A percentile compares a stretch with the other conserved stretches of the same genome.
Conservation (phyloP, 2,329 filamentous ascomycete genomes). For the Colletotrichum gloeosporioides region DNA sequence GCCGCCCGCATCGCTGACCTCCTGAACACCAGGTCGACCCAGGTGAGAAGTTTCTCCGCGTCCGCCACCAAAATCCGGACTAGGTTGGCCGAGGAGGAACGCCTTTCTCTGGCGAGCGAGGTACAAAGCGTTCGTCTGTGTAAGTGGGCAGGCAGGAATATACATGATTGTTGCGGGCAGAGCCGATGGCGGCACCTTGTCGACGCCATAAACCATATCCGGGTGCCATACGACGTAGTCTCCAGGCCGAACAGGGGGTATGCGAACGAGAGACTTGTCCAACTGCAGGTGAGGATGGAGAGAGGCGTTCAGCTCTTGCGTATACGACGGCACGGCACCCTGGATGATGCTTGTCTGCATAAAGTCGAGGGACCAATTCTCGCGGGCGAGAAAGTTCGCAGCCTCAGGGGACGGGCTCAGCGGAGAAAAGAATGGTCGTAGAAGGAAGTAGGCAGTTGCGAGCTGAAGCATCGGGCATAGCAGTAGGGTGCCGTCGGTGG, state of each 20-base stretch:
- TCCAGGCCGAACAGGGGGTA: conserved; percentile 72
- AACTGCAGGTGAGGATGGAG: conserved; percentile 77
- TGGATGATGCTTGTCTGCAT: conserved; percentile 62
- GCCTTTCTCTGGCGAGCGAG: conserved; percentile 58
- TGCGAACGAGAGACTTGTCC: conserved; percentile 69
- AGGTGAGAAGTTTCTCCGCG: conserved; percentile 37
- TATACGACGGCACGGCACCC: conserved; percentile 71
- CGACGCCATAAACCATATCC: conserved; percentile 73
- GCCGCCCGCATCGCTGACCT: conserved; percentile 44
- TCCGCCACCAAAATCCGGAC: conserved; percentile 42
- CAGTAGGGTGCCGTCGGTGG: conserved; percentile 73
- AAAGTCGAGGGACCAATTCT: conserved; percentile 61
- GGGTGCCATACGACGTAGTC: conserved; percentile 82
- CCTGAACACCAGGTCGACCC: conserved; percentile 39
- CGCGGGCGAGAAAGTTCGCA: conserved; percentile 41
- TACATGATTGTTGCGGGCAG: conserved; percentile 37
- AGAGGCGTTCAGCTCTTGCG: conserved; percentile 71
- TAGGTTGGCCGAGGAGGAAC: conserved; percentile 45
- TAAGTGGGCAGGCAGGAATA: conserved; percentile 50
- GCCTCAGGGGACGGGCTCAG: conserved; percentile 38
- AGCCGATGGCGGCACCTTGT: conserved; percentile 41
- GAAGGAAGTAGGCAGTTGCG: conserved; percentile 78
- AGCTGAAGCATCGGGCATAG: conserved; percentile 69
- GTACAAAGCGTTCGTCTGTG: conserved; percentile 63
- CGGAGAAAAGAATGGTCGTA: conserved; percentile 74